A percentile compares a stretch with the other conserved stretches of the same genome.
phyloP scores from a whole-genome alignment of 371 early-diverging fungal species.

The Apophysomyces elegans region DNA sequence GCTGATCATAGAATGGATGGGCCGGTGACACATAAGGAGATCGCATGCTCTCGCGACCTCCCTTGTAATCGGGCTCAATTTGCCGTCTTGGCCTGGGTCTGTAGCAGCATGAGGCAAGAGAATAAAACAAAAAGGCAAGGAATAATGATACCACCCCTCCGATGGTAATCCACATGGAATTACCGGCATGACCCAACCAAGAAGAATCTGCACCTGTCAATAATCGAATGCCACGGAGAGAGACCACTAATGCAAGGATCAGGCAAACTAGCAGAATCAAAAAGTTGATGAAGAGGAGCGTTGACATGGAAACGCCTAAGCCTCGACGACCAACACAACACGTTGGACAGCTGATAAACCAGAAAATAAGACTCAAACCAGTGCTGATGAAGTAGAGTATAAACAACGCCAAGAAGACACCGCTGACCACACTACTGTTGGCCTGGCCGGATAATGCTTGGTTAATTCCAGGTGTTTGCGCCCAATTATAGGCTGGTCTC shows the following conservation, averaged over 20 bases:
- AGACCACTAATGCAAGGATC: conserved; percentile 32
- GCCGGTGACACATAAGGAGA: conserved; percentile 4
- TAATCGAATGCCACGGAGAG: conserved; percentile 24
- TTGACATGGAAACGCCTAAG: conserved; percentile 27
- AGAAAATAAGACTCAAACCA: conserved; percentile 39
- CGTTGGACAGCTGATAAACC: conserved; percentile 39
- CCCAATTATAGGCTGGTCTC: conserved; percentile 47
- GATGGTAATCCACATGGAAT: conserved; percentile 40
- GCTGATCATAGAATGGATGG: conserved; percentile 1
- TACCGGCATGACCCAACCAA: conserved; percentile 37
- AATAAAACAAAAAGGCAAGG: conserved; percentile 1
- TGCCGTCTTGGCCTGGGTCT: neutral
- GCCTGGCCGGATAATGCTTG: conserved; percentile 17
- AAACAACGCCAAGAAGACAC: conserved; percentile 43
- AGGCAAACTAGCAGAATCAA: conserved; percentile 33
- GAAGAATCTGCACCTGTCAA: conserved; percentile 20
- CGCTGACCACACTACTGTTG: conserved; percentile 5
- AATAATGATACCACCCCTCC: conserved; percentile 23
- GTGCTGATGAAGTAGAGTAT: conserved; percentile 38
- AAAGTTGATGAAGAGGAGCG: conserved; percentile 37
- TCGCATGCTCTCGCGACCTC: neutral
- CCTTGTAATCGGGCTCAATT: neutral
- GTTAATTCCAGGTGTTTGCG: conserved; percentile 35
- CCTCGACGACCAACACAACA: conserved; percentile 27
- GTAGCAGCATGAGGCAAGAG: neutral